phyloP scores from a whole-genome alignment of 1,284 basidiomycete species.

The Cutaneotrichosporon cavernicola region DNA sequence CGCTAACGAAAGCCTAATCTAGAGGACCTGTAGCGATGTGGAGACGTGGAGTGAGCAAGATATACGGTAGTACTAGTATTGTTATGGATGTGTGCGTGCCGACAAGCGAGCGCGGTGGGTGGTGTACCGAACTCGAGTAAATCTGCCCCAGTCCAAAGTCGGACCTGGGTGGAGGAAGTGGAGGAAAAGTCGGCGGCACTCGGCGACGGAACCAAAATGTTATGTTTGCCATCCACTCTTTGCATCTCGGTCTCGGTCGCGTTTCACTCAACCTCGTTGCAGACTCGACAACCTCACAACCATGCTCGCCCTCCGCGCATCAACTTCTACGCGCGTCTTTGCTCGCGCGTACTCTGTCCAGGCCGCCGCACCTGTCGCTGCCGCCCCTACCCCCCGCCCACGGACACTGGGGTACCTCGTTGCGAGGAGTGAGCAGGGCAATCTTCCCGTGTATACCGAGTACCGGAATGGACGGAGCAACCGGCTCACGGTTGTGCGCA shows the following conservation, averaged over 20 bases:
- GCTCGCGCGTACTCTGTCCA: not conserved
- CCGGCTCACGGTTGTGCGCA: conserved; percentile 34
- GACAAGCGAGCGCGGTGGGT: no score
- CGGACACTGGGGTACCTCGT: conserved; percentile 23
- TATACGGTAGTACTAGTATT: conserved; percentile 2
- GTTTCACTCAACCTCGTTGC: no score
- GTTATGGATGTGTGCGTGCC: conserved; percentile 2
- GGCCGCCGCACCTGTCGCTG: not conserved
- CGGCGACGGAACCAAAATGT: conserved; percentile 13
- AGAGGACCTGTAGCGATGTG: conserved; percentile 1
- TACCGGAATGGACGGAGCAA: conserved; percentile 35
- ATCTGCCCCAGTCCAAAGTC: no score
- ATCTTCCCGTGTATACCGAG: conserved; percentile 45
- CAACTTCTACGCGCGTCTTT: not conserved
- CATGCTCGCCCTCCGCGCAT: not conserved
- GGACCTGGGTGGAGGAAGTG: no score
- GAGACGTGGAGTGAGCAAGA: not conserved
- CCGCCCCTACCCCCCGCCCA: not conserved
- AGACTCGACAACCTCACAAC: no score
- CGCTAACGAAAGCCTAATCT: not conserved
- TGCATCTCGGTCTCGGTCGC: not conserved
- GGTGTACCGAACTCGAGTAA: no score
- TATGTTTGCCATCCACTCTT: not conserved
- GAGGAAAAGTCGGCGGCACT: conserved; percentile 4
- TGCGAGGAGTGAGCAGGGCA: conserved; percentile 25